These are phyloP conservation scores for Saccharomyces jurei DNA, from an alignment of 805 yeast genomes.

Conservation along the genomic window DNA sequence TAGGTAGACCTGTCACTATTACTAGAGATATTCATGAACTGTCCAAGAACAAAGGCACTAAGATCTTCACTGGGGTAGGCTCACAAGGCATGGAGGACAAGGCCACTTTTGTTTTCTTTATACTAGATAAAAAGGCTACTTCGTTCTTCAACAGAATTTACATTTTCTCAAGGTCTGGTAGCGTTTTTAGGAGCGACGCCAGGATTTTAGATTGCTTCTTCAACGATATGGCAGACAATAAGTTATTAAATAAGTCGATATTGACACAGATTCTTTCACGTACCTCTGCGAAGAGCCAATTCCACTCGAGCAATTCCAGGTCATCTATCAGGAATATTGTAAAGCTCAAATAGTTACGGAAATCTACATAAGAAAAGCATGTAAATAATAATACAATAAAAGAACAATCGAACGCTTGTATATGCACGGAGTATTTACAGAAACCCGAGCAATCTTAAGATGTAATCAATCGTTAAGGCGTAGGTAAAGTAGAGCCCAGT, in stretches of 20 bases:
- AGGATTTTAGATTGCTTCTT: constrained; percentile 25
- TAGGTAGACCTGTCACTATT: constrained; percentile 12
- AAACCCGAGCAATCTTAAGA: constrained; percentile 35
- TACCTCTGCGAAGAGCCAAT: background rate
- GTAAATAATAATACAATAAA: constrained; percentile 1
- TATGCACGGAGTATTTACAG: constrained; percentile 8
- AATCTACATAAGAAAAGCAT: constrained; percentile 2
- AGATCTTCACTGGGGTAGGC: constrained; percentile 27
- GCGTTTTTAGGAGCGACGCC: constrained; percentile 24
- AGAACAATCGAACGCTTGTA: background rate
- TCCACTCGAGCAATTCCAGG: background rate
- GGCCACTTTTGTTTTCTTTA: constrained; percentile 20
- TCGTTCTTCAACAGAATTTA: constrained; percentile 17
- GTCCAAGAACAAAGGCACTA: constrained; percentile 12
- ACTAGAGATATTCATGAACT: constrained; percentile 12
- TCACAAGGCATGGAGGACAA: constrained; percentile 27
- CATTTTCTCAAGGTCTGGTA: constrained; percentile 26
- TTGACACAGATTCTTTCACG: background rate
- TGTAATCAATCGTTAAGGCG: constrained; percentile 61
- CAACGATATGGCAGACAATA: background rate
- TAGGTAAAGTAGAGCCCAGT: constrained; percentile 64
- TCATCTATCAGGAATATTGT: background rate
- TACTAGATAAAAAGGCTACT: constrained; percentile 13
- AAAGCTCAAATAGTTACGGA: background rate
- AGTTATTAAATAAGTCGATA: background rate